phyloP scores from a whole-genome alignment of 2,329 filamentous ascomycete genomes.

The Fusarium sp. region DNA sequence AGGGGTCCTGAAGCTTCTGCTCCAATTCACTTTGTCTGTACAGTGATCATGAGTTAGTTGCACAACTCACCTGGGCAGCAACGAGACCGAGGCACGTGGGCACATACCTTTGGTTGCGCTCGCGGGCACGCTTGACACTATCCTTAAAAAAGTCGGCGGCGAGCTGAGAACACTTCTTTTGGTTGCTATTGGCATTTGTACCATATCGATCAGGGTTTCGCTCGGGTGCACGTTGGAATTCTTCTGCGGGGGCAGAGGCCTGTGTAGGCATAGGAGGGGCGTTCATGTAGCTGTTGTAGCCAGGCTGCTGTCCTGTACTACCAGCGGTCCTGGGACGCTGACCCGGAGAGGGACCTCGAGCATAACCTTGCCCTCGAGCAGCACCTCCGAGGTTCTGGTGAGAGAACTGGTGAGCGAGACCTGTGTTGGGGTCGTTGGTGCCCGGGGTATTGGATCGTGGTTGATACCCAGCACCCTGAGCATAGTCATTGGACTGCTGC shows the following conservation, averaged over 20 bases:
- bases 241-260: slow-evolving; percentile 68
- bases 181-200: slow-evolving; percentile 71
- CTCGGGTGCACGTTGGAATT: slow-evolving; percentile 83
- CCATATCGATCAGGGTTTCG: slow-evolving; percentile 86
- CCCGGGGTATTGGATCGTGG: slow-evolving; percentile 67
- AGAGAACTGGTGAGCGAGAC: slow-evolving; percentile 93
- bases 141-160: slow-evolving; percentile 98
- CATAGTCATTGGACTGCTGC: slow-evolving; percentile 58
- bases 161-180: slow-evolving; percentile 74
- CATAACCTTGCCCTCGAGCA: slow-evolving; percentile 75
- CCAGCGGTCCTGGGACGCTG: slow-evolving; percentile 88
- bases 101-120: slow-evolving; percentile 89
- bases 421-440: slow-evolving; percentile 85
- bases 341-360: slow-evolving; percentile 73
- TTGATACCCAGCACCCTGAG: slow-evolving; percentile 60
- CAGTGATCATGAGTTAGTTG: slow-evolving; percentile 15
- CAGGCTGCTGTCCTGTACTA: slow-evolving; percentile 68
- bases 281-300: slow-evolving; percentile 72
- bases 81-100: not conserved
- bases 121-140: slow-evolving; percentile 93
- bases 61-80: not conserved
- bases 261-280: slow-evolving; percentile 72
- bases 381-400: slow-evolving; percentile 89
- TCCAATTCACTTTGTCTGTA: slow-evolving; percentile 90
- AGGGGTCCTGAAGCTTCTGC: slow-evolving; percentile 81